Evolutionary conservation across 2,329 filamentous ascomycete genomes (phyloP), one percentile per base, ranked within the genome.

Genomic region (Catunica adiposa): DNA sequence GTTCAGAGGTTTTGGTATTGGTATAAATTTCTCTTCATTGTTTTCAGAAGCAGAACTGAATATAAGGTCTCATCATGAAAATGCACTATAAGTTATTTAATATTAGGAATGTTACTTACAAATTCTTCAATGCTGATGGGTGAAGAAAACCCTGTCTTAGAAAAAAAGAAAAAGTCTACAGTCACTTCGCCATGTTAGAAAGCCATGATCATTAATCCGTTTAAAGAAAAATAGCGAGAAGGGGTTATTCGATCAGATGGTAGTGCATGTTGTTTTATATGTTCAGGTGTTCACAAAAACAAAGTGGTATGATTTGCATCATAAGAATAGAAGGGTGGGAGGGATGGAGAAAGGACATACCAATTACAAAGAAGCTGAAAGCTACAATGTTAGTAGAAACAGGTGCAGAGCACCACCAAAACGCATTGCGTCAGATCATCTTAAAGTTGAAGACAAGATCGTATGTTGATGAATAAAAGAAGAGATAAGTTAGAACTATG

Each of bases 41-140:
- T 67, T 65, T 63, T 84, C 81, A 84, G 81, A 77, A 84, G 81
- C 81, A 84, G 81, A 84, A 84, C 81, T 84, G 81, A 73, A 71
- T 70, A 68, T 20, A 61, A 63, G 70, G 72, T 80, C 71, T 84
- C 80, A 84, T 84, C 81, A 83, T 73, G 64, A 66, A 74, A 51
- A 26, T 34, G 29, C 29, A 34, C 11, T 34, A 26, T 48, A 23
- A 15, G 42, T 7, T 22, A 20, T 47, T 8, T 31, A 34, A 5
- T 15, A 22, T 11, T 17, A 2, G 9, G 22, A 25, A 25, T 2
- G 44, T 48, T 26, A 5, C 44, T 48, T 48, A 48, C 23, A 11
- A 48, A 20, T 42, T 4, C 5, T 4, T 5, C 11, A 42, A 15
- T 15, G 14, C 15, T 42, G 5, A 7, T 4, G 17, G 17, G 38